These are phyloP conservation scores for Platanthera guangdongensis DNA, from an alignment of 106 monocot genomes.

Conservation along the genomic window DNA sequence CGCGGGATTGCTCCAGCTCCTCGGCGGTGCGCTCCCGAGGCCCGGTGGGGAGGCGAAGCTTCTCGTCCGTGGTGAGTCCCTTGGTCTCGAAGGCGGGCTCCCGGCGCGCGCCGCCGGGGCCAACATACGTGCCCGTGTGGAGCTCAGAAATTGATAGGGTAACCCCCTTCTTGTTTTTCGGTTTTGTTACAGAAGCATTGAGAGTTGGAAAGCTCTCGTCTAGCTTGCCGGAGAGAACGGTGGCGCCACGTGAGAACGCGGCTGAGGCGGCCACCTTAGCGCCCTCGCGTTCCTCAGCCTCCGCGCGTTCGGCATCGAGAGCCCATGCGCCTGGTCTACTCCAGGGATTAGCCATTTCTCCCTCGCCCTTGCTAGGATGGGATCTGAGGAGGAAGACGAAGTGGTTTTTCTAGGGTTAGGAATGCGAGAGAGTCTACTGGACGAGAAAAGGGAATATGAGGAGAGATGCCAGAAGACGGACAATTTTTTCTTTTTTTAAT, in stretches of 20 bases:
- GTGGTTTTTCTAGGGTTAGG: constrained; percentile 9
- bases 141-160: constrained; percentile 62
- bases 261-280: constrained; percentile 3
- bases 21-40: constrained; percentile 72
- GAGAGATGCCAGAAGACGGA: background rate
- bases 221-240: constrained; percentile 3
- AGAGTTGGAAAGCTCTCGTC: constrained; percentile 68
- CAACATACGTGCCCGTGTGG: constrained; percentile 26
- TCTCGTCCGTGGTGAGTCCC: constrained; percentile 60
- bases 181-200: constrained; percentile 50
- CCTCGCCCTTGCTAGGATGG: background rate
- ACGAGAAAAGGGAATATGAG: background rate
- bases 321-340: constrained; percentile 83
- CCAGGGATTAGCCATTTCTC: constrained; percentile 71
- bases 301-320: constrained; percentile 80
- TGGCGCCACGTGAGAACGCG: background rate
- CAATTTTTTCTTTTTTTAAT: too few relatives aligned
- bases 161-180: constrained; percentile 80
- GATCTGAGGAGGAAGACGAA: constrained; percentile 1
- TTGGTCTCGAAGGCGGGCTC: constrained; percentile 18
- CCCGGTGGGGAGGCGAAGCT: constrained; percentile 69
- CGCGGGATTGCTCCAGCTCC: constrained; percentile 61
- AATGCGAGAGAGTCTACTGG: background rate
- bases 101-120: constrained; percentile 15
- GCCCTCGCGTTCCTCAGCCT: constrained; percentile 54